Evolutionary conservation across 2,329 filamentous ascomycete genomes (phyloP).

Genomic region (Diaporthe humulicola): DNA sequence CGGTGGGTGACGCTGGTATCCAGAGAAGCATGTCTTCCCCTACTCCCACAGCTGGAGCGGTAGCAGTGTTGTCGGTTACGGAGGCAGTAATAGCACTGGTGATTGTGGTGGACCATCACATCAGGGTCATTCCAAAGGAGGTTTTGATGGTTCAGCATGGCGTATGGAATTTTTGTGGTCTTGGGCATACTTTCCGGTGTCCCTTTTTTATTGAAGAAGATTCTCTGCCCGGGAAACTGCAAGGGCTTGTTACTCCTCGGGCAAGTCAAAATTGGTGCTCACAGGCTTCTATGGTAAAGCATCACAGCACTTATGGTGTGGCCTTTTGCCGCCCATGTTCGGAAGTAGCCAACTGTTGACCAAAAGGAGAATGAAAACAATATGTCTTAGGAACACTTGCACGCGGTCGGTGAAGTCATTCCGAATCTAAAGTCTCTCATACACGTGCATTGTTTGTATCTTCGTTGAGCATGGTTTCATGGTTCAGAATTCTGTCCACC

Average conservation of each 20-base stretch:
- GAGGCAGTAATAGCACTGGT: not conserved
- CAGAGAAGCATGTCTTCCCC: too few relatives aligned
- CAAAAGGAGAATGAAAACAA: not conserved
- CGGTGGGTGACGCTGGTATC: too few relatives aligned
- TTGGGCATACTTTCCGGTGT: not conserved
- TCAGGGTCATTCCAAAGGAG: not conserved
- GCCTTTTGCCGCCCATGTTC: not conserved
- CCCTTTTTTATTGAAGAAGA: not conserved
- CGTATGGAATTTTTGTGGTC: not conserved
- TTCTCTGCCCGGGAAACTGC: not conserved
- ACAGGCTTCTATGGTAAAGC: not conserved
- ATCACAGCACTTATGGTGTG: too few relatives aligned
- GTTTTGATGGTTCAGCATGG: not conserved
- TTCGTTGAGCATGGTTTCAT: too few relatives aligned
- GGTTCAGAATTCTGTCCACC: too few relatives aligned
- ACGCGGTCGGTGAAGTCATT: not conserved
- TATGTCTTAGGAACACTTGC: not conserved
- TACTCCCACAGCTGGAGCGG: too few relatives aligned
- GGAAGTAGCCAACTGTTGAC: not conserved
- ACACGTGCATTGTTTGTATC: not conserved
- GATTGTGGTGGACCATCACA: not conserved
- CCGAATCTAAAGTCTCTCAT: not conserved
- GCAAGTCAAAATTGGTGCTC: not conserved
- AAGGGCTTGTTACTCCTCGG: not conserved
- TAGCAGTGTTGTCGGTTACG: too few relatives aligned